Evolutionary conservation across 1,284 basidiomycete genomes (phyloP).

Genomic region (Volvariella surrecta): DNA sequence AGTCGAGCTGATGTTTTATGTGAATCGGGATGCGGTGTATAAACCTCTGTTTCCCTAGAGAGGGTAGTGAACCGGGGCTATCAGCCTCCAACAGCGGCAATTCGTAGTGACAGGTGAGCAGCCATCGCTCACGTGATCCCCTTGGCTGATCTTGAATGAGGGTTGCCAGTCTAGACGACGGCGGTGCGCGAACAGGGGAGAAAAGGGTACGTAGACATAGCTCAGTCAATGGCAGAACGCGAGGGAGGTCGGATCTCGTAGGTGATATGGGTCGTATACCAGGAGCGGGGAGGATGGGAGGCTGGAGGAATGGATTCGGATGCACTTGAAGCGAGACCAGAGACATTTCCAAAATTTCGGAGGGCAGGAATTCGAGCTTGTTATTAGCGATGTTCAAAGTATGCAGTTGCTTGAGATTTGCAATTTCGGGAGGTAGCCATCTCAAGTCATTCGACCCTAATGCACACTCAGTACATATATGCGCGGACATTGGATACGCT

Average conservation of each 20-base stretch:
- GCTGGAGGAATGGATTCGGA: slow-evolving; percentile 34
- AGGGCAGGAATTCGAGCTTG: slow-evolving; percentile 49
- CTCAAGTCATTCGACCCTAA: slow-evolving; percentile 50
- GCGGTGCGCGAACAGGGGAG: slow-evolving; percentile 13
- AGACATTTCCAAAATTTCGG: slow-evolving; percentile 51
- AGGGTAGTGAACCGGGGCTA: background rate
- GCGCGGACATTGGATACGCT: slow-evolving; percentile 16
- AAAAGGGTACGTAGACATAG: slow-evolving; percentile 40
- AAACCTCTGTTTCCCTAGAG: slow-evolving; percentile 11
- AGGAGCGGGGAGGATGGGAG: slow-evolving; percentile 6
- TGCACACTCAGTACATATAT: background rate
- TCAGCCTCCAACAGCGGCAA: slow-evolving; percentile 22
- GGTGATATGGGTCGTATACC: slow-evolving; percentile 19
- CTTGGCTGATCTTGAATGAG: background rate
- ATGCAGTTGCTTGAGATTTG: slow-evolving; percentile 39
- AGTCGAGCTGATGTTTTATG: slow-evolving; percentile 22
- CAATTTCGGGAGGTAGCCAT: slow-evolving; percentile 59
- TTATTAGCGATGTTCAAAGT: slow-evolving; percentile 60
- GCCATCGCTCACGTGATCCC: slow-evolving; percentile 13
- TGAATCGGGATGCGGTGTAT: slow-evolving; percentile 14
- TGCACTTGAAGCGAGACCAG: slow-evolving; percentile 37
- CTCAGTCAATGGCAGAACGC: slow-evolving; percentile 41
- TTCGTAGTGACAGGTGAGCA: slow-evolving; percentile 25
- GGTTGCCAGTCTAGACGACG: slow-evolving; percentile 6
- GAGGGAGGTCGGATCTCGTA: slow-evolving; percentile 15